Evolutionary conservation across 2,329 filamentous ascomycete genomes (phyloP), one percentile per base, ranked within the genome.

Genomic region (Colletotrichum limetticola): DNA sequence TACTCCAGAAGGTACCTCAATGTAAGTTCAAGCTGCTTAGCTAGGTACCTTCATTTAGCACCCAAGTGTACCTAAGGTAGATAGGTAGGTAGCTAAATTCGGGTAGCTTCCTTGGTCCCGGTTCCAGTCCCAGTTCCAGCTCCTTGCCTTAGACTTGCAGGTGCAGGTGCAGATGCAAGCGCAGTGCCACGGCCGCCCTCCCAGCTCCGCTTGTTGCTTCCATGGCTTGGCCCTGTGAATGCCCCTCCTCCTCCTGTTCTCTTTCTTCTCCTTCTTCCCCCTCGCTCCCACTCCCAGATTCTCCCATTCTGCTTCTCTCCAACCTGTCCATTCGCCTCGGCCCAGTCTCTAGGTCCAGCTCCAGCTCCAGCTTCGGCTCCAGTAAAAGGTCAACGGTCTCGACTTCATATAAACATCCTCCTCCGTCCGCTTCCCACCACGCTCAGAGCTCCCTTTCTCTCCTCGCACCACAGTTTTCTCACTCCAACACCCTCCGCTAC

Each of bases 401-500:
- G 37, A 30, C 16, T 14, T 46, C 62, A 53, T 67, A 67, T 62
- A 67, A 67, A 61, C 65, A 26, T n/a, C n/a, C 12, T 37, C 24
- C 26, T 11, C n/a, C 22, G 22, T 28, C 52, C 22, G 49, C 32
- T 12, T 24, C n/a, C 49, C 49, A 53, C 6, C 6, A 24, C 42
- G 7, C 61, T 19, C 42, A 5, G 5, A 49, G 6, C 28, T 19
- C 49, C 37, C 5, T 30, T 26, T 30, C n/a, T 26, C 60, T 11
- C 12, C 16, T 19, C 19, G 42, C 42, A 49, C 8, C 19, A 49
- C 19, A 49, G 28, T 9, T 24, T 42, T 24, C n/a, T 7, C 22
- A 3, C 14, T 12, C 4, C 26, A 22, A 16, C 8, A 64, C 22
- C 26, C 16, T 60, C 26, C 9, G 16, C 55, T 24, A 8, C 42